Percentiles rank a stretch among this genome's conserved stretches.
These are phyloP conservation scores for Ceratorhiza oryzae-sativae DNA, from an alignment of 1,284 basidiomycete genomes.

Conservation along the genomic window DNA sequence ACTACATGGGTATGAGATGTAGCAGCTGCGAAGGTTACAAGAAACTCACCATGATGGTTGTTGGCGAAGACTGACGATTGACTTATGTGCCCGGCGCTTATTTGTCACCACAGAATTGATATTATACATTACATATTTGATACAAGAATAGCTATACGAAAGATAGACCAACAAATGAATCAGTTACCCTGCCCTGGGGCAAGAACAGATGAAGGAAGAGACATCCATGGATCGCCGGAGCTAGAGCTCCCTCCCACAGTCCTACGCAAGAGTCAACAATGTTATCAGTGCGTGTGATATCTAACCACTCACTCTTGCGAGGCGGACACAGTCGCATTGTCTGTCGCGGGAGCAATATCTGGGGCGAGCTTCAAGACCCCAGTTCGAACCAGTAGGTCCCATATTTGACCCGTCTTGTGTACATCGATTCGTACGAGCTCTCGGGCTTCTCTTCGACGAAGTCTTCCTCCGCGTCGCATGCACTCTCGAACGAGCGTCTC, in stretches of 20 bases:
- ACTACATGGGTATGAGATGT: conserved; percentile 58
- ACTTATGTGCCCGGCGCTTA: conserved; percentile 12
- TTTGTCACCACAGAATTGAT: neutral
- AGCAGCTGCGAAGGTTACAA: neutral
- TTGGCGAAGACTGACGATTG: neutral
- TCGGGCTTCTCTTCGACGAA: conserved; percentile 83
- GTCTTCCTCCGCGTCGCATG: conserved; percentile 83
- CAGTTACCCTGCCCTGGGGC: conserved; percentile 21
- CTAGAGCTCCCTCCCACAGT: neutral
- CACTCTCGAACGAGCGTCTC: conserved; percentile 91
- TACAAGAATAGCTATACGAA: conserved; percentile 7
- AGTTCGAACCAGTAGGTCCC: conserved; percentile 72
- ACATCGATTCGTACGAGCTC: conserved; percentile 92
- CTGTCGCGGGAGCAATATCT: conserved; percentile 16
- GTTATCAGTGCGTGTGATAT: too few relatives aligned
- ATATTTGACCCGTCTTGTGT: conserved; percentile 87
- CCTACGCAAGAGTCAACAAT: neutral
- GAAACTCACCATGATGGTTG: conserved; percentile 17
- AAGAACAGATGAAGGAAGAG: conserved; percentile 9
- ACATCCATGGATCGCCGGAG: conserved; percentile 15
- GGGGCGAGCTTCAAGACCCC: conserved; percentile 24
- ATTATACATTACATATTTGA: conserved; percentile 21
- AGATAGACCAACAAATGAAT: neutral
- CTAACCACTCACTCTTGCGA: conserved; percentile 15
- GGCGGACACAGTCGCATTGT: neutral